A percentile compares a stretch with the other conserved stretches of the same genome.
phyloP scores from a whole-genome alignment of 2,329 filamentous ascomycete species.

The Gliomastix tumulicola region DNA sequence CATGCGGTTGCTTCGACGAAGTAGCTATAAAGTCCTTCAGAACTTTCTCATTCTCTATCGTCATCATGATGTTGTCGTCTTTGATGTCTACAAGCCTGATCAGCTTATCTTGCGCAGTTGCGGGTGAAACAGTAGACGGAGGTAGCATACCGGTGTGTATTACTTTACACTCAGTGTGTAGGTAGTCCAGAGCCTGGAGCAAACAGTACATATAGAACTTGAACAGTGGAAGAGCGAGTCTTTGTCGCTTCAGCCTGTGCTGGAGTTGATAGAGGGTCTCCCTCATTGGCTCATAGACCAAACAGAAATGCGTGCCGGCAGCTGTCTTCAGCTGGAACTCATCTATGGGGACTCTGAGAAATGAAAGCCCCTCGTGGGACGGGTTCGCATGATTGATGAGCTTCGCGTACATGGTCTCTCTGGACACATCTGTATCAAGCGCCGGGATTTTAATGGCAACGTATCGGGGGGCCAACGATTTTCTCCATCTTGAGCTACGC shows the following conservation, averaged over 20 bases:
- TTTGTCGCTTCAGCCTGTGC: constrained; percentile 6
- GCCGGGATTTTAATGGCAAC: constrained; percentile 10
- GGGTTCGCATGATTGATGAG: constrained; percentile 9
- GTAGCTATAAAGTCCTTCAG: constrained; percentile 5
- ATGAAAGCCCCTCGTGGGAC: constrained; percentile 7
- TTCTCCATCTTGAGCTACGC: too few species aligned
- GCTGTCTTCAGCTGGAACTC: constrained; percentile 8
- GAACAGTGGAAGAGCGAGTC: constrained; percentile 7
- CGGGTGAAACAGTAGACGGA: not conserved
- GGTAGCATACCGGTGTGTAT: constrained; percentile 11
- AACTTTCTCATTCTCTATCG: constrained; percentile 9
- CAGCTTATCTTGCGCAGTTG: too few species aligned
- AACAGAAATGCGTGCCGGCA: constrained; percentile 10
- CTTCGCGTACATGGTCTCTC: constrained; percentile 5
- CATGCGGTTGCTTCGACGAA: constrained; percentile 2
- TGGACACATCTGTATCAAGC: constrained; percentile 5
- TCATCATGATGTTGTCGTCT: constrained; percentile 14
- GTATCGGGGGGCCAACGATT: too few species aligned
- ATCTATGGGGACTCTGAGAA: constrained; percentile 6
- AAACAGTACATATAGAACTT: constrained; percentile 10
- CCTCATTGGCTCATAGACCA: constrained; percentile 12
- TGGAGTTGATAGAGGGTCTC: constrained; percentile 11
- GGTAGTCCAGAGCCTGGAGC: constrained; percentile 11
- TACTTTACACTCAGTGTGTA: constrained; percentile 10
- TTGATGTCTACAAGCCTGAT: constrained; percentile 9